phyloP scores from a whole-genome alignment of 768 basidiomycete genomes.

The Clathrus columnatus region DNA sequence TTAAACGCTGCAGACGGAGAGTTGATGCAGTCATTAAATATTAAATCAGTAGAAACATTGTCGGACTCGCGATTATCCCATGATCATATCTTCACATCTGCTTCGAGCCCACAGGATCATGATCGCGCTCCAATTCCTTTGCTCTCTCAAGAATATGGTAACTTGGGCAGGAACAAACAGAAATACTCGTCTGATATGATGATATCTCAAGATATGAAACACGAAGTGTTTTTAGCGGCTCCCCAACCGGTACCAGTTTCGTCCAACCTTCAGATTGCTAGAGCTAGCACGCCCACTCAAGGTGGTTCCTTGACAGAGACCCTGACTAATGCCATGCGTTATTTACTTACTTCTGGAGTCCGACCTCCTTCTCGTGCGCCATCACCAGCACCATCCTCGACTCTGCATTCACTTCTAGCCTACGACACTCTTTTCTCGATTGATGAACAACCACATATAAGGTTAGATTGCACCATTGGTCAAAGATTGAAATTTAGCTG shows the following conservation, averaged over 20 bases:
- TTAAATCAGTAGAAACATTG: background rate
- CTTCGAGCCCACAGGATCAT: background rate
- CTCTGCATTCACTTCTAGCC: conserved; percentile 38
- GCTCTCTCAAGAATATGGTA: no score
- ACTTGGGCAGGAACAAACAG: no score
- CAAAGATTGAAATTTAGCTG: conserved; percentile 69
- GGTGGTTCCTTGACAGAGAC: conserved; percentile 41
- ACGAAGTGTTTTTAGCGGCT: no score
- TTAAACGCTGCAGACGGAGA: conserved; percentile 43
- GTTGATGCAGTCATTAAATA: conserved; percentile 20
- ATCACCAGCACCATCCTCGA: conserved; percentile 25
- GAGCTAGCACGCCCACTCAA: conserved; percentile 31
- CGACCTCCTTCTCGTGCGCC: conserved; percentile 21
- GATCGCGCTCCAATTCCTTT: background rate
- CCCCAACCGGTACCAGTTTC: background rate
- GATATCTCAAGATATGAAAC: no score
- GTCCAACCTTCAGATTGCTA: background rate
- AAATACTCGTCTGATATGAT: no score
- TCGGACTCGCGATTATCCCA: background rate
- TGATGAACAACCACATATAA: conserved; percentile 73
- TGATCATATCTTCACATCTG: background rate
- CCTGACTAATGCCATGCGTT: conserved; percentile 51
- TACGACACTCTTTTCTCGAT: conserved; percentile 30
- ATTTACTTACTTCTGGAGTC: conserved; percentile 36
- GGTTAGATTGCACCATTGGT: conserved; percentile 73